A percentile compares a stretch with the other conserved stretches of the same genome.
phyloP scores from a whole-genome alignment of 805 yeast species.

The Isabelozyma heimii region DNA sequence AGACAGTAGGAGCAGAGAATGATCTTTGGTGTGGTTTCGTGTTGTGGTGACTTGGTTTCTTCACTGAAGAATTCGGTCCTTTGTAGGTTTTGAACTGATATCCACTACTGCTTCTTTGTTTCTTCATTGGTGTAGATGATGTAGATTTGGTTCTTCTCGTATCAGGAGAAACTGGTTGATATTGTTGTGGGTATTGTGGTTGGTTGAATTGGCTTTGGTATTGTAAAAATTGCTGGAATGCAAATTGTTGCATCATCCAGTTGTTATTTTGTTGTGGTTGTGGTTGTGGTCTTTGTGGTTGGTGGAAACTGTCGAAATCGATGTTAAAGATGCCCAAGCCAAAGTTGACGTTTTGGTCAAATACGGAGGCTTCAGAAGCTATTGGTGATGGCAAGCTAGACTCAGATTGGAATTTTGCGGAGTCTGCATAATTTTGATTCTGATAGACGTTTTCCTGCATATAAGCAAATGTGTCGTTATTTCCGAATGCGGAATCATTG shows the following conservation, averaged over 20 bases:
- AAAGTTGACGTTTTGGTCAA: conserved; percentile 9
- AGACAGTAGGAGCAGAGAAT: background rate
- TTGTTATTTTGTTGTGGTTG: conserved; percentile 3
- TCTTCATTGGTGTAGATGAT: conserved; percentile 11
- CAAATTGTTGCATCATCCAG: conserved; percentile 1
- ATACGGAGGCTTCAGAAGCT: conserved; percentile 2
- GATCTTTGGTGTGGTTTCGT: conserved; percentile 8
- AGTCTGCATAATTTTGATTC: background rate
- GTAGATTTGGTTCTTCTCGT: conserved; percentile 28
- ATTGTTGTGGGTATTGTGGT: background rate
- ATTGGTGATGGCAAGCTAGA: conserved; percentile 1
- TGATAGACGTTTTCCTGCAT: conserved; percentile 5
- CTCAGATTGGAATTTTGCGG: background rate
- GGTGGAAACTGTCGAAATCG: conserved; percentile 8
- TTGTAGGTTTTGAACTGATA: conserved; percentile 29
- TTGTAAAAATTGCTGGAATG: conserved; percentile 3
- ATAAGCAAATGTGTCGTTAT: conserved; percentile 4
- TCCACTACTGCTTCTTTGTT: background rate
- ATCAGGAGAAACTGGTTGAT: conserved; percentile 1
- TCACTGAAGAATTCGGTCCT: conserved; percentile 16
- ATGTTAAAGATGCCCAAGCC: conserved; percentile 31
- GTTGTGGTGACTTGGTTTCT: conserved; percentile 13
- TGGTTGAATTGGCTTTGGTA: conserved; percentile 4
- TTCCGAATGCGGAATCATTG: background rate
- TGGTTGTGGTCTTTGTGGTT: conserved; percentile 4